Evolutionary conservation across 176 grass and related monocot species (phyloP), one percentile per base, ranked within the genome.

Genomic region (Phoenix roebelenii): DNA sequence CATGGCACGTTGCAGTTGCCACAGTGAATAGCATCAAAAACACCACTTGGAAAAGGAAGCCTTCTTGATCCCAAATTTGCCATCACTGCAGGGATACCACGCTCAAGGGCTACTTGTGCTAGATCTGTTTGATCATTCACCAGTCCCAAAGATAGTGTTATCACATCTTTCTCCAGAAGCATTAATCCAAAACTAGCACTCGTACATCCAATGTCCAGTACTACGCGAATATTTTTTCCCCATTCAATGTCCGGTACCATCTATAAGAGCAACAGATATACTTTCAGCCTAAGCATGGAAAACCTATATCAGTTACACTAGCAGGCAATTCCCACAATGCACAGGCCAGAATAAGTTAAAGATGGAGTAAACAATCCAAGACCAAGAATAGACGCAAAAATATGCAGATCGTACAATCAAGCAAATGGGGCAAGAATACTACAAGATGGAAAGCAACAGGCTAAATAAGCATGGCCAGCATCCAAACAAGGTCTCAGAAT

Each of bases 241-340:
- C 83, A 97, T 70, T 97, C 87, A 69, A 97, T 77, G 71, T 97
- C 92, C 29, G 92, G 92, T 80, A 72, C 92, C 84, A 91, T 83
- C 92, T 97, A 64, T 59, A 55, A 75, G 63, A 75, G 9, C 81
- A 81, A 82, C 22, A 80, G 64, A 72, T 30, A 63, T 26, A 57
- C 14, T 4, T 35, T 35, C 18, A 54, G 29, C 60, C 29, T 28
- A 73, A 63, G 28, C 70, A 72, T 48, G 48, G 16, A 50, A 60
- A n/a, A 30, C 2, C 3, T 5, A 44, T 44, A 44, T 44, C 6
- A 30, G 28, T 30, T 30, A 30, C 28, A 12, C 35, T 44, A 44
- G 35, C 35, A 44, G 35, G 10, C 10, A 44, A 44, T 44, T 44
- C 10, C 9, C 35, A 44, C 35, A 44, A 44, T 44, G 9, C 10